These are phyloP conservation scores for Chaetomidium leptoderma DNA, from an alignment of 495 filamentous ascomycete species.

Conservation along the genomic window DNA sequence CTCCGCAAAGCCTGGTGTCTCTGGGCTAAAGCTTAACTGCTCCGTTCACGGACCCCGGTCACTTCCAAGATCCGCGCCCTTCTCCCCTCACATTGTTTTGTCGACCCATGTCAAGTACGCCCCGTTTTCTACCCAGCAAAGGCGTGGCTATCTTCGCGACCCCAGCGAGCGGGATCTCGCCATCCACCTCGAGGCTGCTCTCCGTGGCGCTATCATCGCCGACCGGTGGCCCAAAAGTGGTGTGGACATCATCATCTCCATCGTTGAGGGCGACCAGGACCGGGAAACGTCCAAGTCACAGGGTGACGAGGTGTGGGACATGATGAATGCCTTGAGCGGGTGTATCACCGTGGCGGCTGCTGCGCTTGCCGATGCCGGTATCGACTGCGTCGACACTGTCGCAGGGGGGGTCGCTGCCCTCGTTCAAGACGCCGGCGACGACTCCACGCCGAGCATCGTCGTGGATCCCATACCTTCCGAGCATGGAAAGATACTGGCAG, in stretches of 20 bases:
- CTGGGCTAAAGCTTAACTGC: slow-evolving; percentile 80
- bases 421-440: slow-evolving; percentile 43
- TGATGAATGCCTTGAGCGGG: slow-evolving; percentile 82
- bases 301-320: slow-evolving; percentile 63
- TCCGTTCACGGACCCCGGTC: slow-evolving; percentile 91
- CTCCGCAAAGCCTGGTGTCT: slow-evolving; percentile 45
- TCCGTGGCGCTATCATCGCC: slow-evolving; percentile 83
- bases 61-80: slow-evolving; percentile 80
- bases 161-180: slow-evolving; percentile 81
- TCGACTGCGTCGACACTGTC: slow-evolving; percentile 91
- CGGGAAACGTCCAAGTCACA: slow-evolving; percentile 40
- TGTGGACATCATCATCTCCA: slow-evolving; percentile 83
- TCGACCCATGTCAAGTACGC: slow-evolving; percentile 94
- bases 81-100: slow-evolving; percentile 83
- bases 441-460: slow-evolving; percentile 51
- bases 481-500: slow-evolving; percentile 68
- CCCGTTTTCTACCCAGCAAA: slow-evolving; percentile 77
- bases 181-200: slow-evolving; percentile 83
- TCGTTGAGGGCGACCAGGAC: slow-evolving; percentile 79
- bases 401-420: slow-evolving; percentile 84
- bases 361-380: slow-evolving; percentile 91
- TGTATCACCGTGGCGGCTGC: slow-evolving; percentile 93
- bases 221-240: slow-evolving; percentile 96
- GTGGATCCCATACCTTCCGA: slow-evolving; percentile 83
- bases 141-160: slow-evolving; percentile 85